Percentiles rank a stretch among this genome's conserved stretches.
Conservation (phyloP, 345 rosid genomes). For the Limnanthes douglasii region DNA sequence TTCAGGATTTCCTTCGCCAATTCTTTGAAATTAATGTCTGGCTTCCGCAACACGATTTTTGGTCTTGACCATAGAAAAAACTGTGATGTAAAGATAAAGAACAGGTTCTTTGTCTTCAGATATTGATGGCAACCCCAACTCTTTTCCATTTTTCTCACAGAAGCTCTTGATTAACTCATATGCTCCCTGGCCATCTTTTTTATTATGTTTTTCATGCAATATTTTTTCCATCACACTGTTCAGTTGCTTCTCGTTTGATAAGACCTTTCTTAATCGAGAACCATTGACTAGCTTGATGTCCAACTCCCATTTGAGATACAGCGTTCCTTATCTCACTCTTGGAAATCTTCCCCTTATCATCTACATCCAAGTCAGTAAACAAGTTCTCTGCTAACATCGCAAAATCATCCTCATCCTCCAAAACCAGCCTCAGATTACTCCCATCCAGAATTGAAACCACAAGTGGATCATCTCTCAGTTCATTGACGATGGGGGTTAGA, state of each 20-base stretch:
- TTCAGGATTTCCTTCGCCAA: constrained; percentile 31
- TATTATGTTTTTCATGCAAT: constrained; percentile 12
- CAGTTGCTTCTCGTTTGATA: constrained; percentile 34
- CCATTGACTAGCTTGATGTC: constrained; percentile 48
- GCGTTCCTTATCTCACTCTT: constrained; percentile 45
- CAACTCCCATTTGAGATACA: constrained; percentile 63
- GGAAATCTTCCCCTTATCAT: constrained; percentile 70
- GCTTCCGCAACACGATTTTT: constrained; percentile 13
- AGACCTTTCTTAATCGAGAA: constrained; percentile 51
- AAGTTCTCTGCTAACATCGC: constrained; percentile 88
- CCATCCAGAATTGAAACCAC: constrained; percentile 56
- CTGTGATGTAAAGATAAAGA: constrained; percentile 34
- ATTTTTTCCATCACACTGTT: constrained; percentile 19
- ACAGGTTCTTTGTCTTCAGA: constrained; percentile 41
- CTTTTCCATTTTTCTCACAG: constrained; percentile 37
- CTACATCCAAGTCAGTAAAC: constrained; percentile 70
- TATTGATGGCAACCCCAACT: constrained; percentile 59
- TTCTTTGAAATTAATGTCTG: constrained; percentile 19
- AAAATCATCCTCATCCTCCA: constrained; percentile 92
- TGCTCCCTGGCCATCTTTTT: constrained; percentile 11
- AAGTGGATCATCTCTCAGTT: constrained; percentile 49
- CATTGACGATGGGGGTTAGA: constrained; percentile 44
- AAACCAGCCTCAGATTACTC: constrained; percentile 30
- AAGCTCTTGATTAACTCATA: constrained; percentile 22
- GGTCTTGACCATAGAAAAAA: constrained; percentile 23